phyloP scores from a whole-genome alignment of 306 rosid genomes.

The Sesbania bispinosa region DNA sequence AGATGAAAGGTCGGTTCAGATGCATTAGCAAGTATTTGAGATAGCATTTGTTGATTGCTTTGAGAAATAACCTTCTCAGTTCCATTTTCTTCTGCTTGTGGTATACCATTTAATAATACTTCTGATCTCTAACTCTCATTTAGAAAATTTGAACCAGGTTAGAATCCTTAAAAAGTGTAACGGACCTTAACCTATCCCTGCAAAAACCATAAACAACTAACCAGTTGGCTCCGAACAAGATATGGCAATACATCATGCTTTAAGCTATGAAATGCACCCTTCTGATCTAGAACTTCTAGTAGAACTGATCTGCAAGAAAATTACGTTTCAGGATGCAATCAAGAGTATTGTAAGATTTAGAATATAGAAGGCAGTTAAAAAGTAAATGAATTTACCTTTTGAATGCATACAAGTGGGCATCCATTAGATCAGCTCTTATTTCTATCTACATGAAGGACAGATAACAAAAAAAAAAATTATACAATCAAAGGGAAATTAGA shows the following conservation, averaged over 20 bases:
- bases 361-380: not conserved
- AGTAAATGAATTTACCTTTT: slow-evolving; percentile 57
- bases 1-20: slow-evolving; percentile 73
- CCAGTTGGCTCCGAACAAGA: slow-evolving; percentile 95
- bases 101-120: slow-evolving; percentile 51
- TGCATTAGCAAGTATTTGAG: slow-evolving; percentile 76
- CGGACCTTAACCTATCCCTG: slow-evolving; percentile 18
- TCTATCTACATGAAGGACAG: slow-evolving; percentile 65
- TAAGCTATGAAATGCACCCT: slow-evolving; percentile 69
- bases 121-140: slow-evolving; percentile 67
- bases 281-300: slow-evolving; percentile 76
- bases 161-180: slow-evolving; percentile 28
- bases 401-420: slow-evolving; percentile 92
- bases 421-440: slow-evolving; percentile 95
- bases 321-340: slow-evolving; percentile 17
- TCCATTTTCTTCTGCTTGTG: slow-evolving; percentile 78
- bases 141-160: slow-evolving; percentile 38
- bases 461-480: not conserved
- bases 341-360: slow-evolving; percentile 2
- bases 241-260: slow-evolving; percentile 88
- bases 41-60: slow-evolving; percentile 56
- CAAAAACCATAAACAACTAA: slow-evolving; percentile 48
- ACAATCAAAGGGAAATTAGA: not conserved
- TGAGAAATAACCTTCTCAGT: slow-evolving; percentile 56
- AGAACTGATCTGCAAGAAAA: slow-evolving; percentile 68